Evolutionary conservation across 768 basidiomycete species (phyloP), one percentile per base, ranked within the genome.

Genomic region (Phylloporus sp.): DNA sequence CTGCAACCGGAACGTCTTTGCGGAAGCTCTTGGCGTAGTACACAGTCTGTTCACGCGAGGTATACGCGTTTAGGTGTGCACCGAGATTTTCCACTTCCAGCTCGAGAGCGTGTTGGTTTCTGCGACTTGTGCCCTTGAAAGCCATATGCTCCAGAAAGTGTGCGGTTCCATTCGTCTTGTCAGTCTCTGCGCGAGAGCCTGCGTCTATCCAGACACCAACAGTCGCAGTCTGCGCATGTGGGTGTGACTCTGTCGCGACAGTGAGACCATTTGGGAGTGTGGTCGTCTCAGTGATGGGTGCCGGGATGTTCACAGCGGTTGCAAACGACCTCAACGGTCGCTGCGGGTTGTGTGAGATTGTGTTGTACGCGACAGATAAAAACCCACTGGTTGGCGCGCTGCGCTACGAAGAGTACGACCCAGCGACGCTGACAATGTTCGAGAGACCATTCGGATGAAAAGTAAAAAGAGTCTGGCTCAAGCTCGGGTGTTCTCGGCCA

Each of bases 121-220:
- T 86, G 58, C 83, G 81, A 66, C 81, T 81, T 52, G 95, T 99
- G 50, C 97, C 97, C 73, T 95, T 95, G 81, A 95, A 95, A 34
- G 93, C 93, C 93, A 95, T 93, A 65, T 95, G 92, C 72, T 99
- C 97, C 54, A 98, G 83, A 80, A 99, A 99, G 75, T 98, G 97
- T 40, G 97, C 97, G 10, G 93, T 94, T 46, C 97, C 97, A 61
- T 88, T 95, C 34, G 91, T 95, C 72, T 84, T 82, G 74, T 92
- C 87, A 42, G 89, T 95, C 80, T 99, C 97, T 53, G 94, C 95
- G 50, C 97, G 83, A 57, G 91, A 94, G 58, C 97, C 97, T 52
- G 97, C 95, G 69, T 98, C 95, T 63, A 99, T 95, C 94, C 94
- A 99, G 54, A 98, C 88, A 56, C 97, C 97, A 31, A 97, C 93